phyloP scores from a whole-genome alignment of 2,329 filamentous ascomycete species.

The Penicillium sp. region DNA sequence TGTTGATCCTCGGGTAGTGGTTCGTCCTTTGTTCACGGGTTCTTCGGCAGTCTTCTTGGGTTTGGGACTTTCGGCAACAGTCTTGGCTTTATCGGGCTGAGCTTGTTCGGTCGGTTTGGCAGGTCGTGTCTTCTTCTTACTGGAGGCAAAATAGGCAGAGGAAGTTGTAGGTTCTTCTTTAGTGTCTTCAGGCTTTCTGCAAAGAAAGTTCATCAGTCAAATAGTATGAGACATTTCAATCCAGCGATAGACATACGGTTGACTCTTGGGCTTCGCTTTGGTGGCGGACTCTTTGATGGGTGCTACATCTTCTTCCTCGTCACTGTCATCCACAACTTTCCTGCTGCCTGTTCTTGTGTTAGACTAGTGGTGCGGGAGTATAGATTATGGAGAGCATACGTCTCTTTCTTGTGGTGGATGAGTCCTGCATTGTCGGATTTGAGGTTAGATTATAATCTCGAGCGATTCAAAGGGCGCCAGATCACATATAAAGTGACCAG shows the following conservation, averaged over 20 bases:
- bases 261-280: constrained; percentile 37
- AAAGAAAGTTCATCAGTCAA: constrained; percentile 7
- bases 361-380: constrained; percentile 1
- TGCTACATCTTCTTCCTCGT: constrained; percentile 64
- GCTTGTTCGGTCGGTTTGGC: constrained; percentile 23
- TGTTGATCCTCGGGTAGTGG: constrained; percentile 5
- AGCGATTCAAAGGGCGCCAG: neutral
- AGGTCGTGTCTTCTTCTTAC: constrained; percentile 55
- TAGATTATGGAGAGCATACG: constrained; percentile 27
- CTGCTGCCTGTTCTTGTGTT: constrained; percentile 45
- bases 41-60: constrained; percentile 18
- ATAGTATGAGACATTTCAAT: neutral
- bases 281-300: constrained; percentile 41
- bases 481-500: neutral
- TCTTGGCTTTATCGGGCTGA: constrained; percentile 13
- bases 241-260: constrained; percentile 46
- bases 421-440: constrained; percentile 20
- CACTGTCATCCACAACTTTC: constrained; percentile 77
- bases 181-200: constrained; percentile 50
- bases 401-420: constrained; percentile 33
- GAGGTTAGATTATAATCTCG: constrained; percentile 8
- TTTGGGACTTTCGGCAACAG: constrained; percentile 19
- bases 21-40: constrained; percentile 16
- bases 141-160: constrained; percentile 61
- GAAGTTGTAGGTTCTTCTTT: constrained; percentile 59